Percentiles rank a stretch among this genome's conserved stretches.
Evolutionary conservation across 805 yeast genomes (phyloP).

Genomic region (Grigorovia jiainica): DNA sequence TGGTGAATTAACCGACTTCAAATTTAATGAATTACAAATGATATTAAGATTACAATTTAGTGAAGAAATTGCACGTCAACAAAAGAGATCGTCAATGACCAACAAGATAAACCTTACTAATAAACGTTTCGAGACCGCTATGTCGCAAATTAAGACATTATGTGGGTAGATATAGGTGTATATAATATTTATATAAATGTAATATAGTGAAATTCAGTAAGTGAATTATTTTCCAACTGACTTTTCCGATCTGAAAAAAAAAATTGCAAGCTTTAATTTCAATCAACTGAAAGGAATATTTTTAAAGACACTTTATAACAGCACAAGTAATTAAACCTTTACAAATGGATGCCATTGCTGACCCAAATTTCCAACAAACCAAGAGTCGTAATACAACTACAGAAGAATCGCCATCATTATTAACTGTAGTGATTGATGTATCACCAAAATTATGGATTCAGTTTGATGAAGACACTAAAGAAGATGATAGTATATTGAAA

Average conservation of each 20-base stretch:
- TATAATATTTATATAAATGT: too few relatives aligned
- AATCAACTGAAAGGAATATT: background rate
- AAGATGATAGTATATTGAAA: slow-evolving; percentile 40
- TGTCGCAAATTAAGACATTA: slow-evolving; percentile 11
- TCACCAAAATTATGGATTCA: slow-evolving; percentile 47
- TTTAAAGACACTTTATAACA: background rate
- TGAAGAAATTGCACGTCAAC: slow-evolving; percentile 20
- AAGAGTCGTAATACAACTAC: slow-evolving; percentile 14
- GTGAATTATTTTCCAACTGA: too few relatives aligned
- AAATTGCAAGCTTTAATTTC: too few relatives aligned
- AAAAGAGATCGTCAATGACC: slow-evolving; percentile 10
- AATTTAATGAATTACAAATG: slow-evolving; percentile 17
- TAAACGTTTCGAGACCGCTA: slow-evolving; percentile 22
- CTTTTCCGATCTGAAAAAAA: too few relatives aligned
- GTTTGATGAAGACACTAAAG: slow-evolving; percentile 21
- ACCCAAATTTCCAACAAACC: slow-evolving; percentile 25
- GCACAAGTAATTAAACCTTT: background rate
- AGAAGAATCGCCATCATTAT: slow-evolving; percentile 68
- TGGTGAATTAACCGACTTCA: slow-evolving; percentile 11
- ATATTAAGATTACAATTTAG: slow-evolving; percentile 25
- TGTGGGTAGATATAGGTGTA: too few relatives aligned
- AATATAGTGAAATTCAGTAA: too few relatives aligned
- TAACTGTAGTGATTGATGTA: slow-evolving; percentile 69
- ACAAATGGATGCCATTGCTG: slow-evolving; percentile 29
- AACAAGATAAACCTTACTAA: slow-evolving; percentile 1